Evolutionary conservation across 352 stramenopile genomes (phyloP), one percentile per base, ranked within the genome.

Genomic region (Phytophthora citricola): DNA sequence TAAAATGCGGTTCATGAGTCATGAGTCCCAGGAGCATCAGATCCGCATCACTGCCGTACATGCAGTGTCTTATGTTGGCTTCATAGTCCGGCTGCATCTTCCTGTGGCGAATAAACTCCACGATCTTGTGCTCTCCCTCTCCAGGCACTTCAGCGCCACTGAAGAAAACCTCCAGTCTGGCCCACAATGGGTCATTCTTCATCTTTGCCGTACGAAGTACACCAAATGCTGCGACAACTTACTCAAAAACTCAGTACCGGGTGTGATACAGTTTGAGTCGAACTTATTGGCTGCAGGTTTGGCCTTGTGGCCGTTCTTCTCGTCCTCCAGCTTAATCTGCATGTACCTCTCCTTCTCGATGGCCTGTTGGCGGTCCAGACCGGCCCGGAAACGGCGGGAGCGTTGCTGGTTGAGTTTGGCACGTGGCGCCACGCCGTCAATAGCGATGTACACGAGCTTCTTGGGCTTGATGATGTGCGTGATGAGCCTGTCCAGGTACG

Each of bases 371-470:
- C 85, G 85, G 38, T 97, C 91, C 36, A 95, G 67, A 17, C 85
- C 89, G 1, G 87, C 91, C 31, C 94, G 85, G 82, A 98, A 99
- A 29, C 98, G 91, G 12, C 98, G 87, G 62, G 89, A 97, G 52
- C 98, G 95, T 84, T 99, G 98, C 77, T 99, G 98, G 86, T 99
- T 99, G 57, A 99, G 94, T 78, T 99, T 99, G 26, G 98, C 98
- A 17, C 98, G 85, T 15, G 98, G 98, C 17, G 98, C 98, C 2
- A 99, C 97, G 50, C 98, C 98, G 83, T 99, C 98, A 40, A 99
- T 97, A 14, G 98, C 98, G 72, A 99, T 97, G 73, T 99, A 99
- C 32, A 99, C 79, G 40, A 99, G 65, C 72, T 98, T 79, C 70
- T 98, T 92, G 40, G 98, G 98, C 73, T 98, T 92, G 64, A 99